Conservation (phyloP, 306 rosid species). For the Notholithocarpus densiflorus region DNA sequence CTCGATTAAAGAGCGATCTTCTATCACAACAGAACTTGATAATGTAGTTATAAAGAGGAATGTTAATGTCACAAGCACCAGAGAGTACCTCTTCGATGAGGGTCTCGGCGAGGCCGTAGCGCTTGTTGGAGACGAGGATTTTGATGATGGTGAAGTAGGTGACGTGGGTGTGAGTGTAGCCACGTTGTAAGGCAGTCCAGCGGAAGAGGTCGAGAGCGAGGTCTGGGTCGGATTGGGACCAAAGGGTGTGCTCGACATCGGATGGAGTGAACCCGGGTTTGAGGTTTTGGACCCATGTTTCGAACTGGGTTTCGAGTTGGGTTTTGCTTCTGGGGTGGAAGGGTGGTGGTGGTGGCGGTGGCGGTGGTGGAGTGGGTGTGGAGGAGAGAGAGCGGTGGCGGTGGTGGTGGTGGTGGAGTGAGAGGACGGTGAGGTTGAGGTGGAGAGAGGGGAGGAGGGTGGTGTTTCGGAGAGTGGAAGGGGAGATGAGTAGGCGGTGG, state of each 20-base stretch:
- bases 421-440: neutral
- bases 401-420: constrained; percentile 13
- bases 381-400: constrained; percentile 26
- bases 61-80: constrained; percentile 67
- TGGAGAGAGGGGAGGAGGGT: constrained; percentile 1
- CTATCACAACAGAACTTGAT: constrained; percentile 67
- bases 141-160: constrained; percentile 69
- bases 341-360: constrained; percentile 8
- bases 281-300: constrained; percentile 77
- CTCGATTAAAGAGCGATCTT: constrained; percentile 55
- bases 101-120: constrained; percentile 65
- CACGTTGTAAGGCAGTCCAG: constrained; percentile 87
- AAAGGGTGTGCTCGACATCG: constrained; percentile 57
- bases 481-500: constrained; percentile 26
- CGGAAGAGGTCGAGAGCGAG: constrained; percentile 94
- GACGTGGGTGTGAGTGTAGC: constrained; percentile 58
- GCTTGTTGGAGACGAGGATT: constrained; percentile 47
- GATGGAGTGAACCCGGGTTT: constrained; percentile 77
- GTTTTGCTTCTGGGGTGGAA: constrained; percentile 45
- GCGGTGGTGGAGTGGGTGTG: neutral
- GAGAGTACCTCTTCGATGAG: constrained; percentile 80
- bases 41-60: constrained; percentile 69
- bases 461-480: constrained; percentile 4
- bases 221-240: constrained; percentile 76
- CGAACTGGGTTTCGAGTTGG: constrained; percentile 75